phyloP scores from a whole-genome alignment of 1,284 basidiomycete species.

The Gomphus bonarii region DNA sequence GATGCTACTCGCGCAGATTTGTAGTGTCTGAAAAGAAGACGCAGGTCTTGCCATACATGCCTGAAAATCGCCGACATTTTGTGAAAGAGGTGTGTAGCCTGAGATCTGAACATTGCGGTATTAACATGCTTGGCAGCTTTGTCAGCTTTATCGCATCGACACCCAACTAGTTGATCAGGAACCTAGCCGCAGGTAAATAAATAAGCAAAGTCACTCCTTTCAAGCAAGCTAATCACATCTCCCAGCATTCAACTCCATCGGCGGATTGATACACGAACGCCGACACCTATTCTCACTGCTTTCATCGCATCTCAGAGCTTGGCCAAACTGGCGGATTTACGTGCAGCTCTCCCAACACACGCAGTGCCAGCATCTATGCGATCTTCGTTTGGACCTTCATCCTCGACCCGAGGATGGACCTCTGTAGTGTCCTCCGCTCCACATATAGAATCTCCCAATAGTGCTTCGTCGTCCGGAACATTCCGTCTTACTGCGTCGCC shows the following conservation, averaged over 20 bases:
- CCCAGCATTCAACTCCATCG: slow-evolving; percentile 68
- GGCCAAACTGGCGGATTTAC: slow-evolving; percentile 50
- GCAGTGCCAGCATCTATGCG: slow-evolving; percentile 13
- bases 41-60: slow-evolving; percentile 77
- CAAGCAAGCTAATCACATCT: not conserved
- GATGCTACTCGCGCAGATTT: slow-evolving; percentile 36
- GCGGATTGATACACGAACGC: slow-evolving; percentile 71
- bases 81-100: slow-evolving; percentile 50
- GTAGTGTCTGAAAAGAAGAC: slow-evolving; percentile 55
- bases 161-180: slow-evolving; percentile 79
- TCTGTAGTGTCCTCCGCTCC: slow-evolving; percentile 21
- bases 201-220: not conserved
- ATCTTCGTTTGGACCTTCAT: slow-evolving; percentile 12
- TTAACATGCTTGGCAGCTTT: slow-evolving; percentile 35
- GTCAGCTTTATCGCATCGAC: slow-evolving; percentile 70
- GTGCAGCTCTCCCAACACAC: slow-evolving; percentile 12
- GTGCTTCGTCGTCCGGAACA: not conserved
- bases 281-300: slow-evolving; percentile 56
- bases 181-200: slow-evolving; percentile 43
- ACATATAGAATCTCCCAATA: not conserved
- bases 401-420: slow-evolving; percentile 26
- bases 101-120: not conserved
- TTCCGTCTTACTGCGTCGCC: not conserved
- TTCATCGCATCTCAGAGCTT: slow-evolving; percentile 17
- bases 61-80: slow-evolving; percentile 65